Base-by-base conservation (phyloP, 805 yeast genomes). In the Suhomyces vadensis region DNA sequence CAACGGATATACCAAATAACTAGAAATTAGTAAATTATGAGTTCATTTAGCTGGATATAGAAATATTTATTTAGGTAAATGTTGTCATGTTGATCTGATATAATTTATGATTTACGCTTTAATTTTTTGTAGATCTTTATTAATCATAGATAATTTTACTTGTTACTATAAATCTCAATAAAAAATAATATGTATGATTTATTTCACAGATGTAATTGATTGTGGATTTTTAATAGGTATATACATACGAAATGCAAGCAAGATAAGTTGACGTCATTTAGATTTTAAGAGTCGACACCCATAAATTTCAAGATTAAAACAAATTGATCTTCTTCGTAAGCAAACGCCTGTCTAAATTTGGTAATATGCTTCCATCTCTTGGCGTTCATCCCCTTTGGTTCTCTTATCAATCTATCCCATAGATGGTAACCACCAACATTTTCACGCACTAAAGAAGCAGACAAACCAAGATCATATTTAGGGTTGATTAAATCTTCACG, bases 301-400 rank as follows among this genome's bases (percentile, higher is more conserved):
- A 69, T 56, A 44, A 65, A 64, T 31, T 70, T 57, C 41, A 68
- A 52, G 6, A 67, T 60, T 46, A 68, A 57, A 47, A 68, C 58
- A 43, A 70, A 70, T 52, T 69, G 73, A 41, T 70, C 68, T 40
- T 63, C 71, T 52, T 69, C 73, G 37, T 54, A 66, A 5, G 69
- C 59, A 42, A 68, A 70, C 10, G 57, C 47, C 37, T 58, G 63
- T 46, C 74, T 58, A 48, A 64, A 67, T 45, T 67, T 68, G 35
- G 63, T 61, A 13, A 70, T 56, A 43, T 68, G 74, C 47, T 70
- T 70, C 75, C 75, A 70, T 41, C 75, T 57, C 44, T 68, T 69
- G 39, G 67, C 55, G 45, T 67, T 69, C 52, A 69, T 67, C 5
- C 58, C 45, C n/a, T 57, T 51, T 23, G 55, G 47, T 37, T 61